Evolutionary conservation across 73 alveolate species (phyloP).

Genomic region (Tetrahymena borealis): DNA sequence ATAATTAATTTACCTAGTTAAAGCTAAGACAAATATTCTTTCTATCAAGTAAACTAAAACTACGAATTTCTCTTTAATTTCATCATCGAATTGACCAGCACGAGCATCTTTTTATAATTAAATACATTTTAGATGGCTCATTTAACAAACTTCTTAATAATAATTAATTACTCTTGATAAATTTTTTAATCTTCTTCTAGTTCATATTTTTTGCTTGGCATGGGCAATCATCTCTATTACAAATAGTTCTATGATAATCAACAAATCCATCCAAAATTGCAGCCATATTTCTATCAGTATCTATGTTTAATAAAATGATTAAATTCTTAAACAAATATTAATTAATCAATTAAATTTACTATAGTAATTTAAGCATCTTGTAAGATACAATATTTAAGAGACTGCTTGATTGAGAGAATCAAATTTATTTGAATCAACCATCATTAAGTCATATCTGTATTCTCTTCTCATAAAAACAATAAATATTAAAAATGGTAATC

Average conservation of each 20-base stretch:
- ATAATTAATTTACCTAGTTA: background rate
- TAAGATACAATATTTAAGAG: conserved; percentile 5
- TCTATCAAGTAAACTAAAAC: conserved; percentile 31
- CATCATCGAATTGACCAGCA: conserved; percentile 20
- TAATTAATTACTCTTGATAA: background rate
- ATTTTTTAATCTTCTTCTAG: conserved; percentile 22
- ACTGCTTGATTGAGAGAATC: conserved; percentile 39
- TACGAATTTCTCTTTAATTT: conserved; percentile 30
- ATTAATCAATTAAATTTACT: background rate
- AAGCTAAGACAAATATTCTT: conserved; percentile 16
- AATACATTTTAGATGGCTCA: background rate
- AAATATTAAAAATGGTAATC: conserved; percentile 23
- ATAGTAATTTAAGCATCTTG: conserved; percentile 30
- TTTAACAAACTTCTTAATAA: background rate
- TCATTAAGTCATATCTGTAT: conserved; percentile 39
- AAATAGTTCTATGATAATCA: conserved; percentile 40
- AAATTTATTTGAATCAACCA: conserved; percentile 41
- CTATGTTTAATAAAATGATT: background rate
- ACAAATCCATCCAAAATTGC: conserved; percentile 42
- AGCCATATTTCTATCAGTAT: conserved; percentile 37
- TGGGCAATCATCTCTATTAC: conserved; percentile 47
- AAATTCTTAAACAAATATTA: background rate
- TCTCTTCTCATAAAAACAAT: conserved; percentile 33
- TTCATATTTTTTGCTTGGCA: conserved; percentile 39
- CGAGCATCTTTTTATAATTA: background rate